A percentile compares a stretch with the other conserved stretches of the same genome.
These are phyloP conservation scores for Kodamaea neixiangensis DNA, from an alignment of 805 yeast species.

Conservation along the genomic window DNA sequence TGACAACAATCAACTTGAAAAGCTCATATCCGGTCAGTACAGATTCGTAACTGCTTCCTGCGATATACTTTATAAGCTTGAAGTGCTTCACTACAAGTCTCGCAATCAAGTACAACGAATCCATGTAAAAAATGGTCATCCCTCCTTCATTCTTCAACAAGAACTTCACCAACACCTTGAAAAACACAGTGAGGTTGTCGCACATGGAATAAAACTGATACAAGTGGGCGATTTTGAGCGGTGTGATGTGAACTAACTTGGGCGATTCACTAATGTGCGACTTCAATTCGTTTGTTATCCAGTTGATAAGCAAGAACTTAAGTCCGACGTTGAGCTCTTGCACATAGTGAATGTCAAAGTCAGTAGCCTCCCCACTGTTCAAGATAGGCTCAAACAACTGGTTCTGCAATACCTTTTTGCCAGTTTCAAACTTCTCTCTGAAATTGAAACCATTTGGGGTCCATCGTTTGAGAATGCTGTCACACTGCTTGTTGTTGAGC, in stretches of 20 bases:
- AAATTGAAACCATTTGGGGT: conserved; percentile 31
- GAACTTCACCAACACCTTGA: conserved; percentile 35
- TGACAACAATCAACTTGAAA: conserved; percentile 33
- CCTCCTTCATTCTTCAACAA: conserved; percentile 42
- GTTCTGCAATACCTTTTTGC: conserved; percentile 30
- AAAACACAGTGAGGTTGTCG: conserved; percentile 43
- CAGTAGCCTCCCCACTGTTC: neutral
- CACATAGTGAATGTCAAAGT: conserved; percentile 13
- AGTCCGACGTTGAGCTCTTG: conserved; percentile 40
- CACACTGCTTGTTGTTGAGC: conserved; percentile 54
- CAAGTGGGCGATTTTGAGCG: conserved; percentile 29
- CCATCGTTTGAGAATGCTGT: conserved; percentile 56
- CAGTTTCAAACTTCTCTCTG: conserved; percentile 40
- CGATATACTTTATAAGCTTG: conserved; percentile 35
- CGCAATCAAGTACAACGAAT: conserved; percentile 38
- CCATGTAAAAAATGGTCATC: conserved; percentile 43
- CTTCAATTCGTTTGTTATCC: conserved; percentile 49
- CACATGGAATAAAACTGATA: conserved; percentile 38
- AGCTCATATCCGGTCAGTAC: conserved; percentile 35
- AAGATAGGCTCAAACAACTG: conserved; percentile 20
- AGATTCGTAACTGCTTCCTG: conserved; percentile 28
- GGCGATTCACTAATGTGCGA: conserved; percentile 33
- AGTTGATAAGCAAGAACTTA: conserved; percentile 47
- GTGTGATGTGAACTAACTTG: conserved; percentile 36
- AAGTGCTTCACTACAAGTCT: conserved; percentile 34